Evolutionary conservation across 345 rosid genomes (phyloP).

Genomic region (Salix udensis): DNA sequence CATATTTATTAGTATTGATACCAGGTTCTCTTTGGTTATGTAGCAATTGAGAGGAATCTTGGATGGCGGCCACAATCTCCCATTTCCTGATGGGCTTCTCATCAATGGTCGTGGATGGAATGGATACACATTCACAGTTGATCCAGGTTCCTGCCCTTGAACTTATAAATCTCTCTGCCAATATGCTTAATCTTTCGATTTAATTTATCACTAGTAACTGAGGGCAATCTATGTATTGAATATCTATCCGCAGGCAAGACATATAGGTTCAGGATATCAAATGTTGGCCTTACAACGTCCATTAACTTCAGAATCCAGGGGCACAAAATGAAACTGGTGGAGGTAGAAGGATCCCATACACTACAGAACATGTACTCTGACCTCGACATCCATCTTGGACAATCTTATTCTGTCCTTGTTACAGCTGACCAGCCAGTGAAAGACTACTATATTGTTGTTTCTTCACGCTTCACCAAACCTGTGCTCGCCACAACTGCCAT

Average conservation of each 20-base stretch:
- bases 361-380: constrained; percentile 59
- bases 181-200: background rate
- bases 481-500: constrained; percentile 54
- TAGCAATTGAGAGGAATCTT: constrained; percentile 24
- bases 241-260: constrained; percentile 49
- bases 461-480: constrained; percentile 57
- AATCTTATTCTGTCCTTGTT: constrained; percentile 64
- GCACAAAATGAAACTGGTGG: constrained; percentile 67
- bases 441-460: constrained; percentile 64
- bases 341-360: constrained; percentile 79
- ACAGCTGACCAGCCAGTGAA: constrained; percentile 62
- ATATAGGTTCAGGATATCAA: constrained; percentile 70
- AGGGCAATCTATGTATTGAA: background rate
- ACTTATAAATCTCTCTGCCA: background rate
- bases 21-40: background rate
- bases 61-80: constrained; percentile 27
- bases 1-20: no score
- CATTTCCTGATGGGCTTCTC: constrained; percentile 31
- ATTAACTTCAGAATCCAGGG: constrained; percentile 80
- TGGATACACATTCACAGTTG: constrained; percentile 33
- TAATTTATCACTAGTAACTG: background rate
- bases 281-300: constrained; percentile 61
- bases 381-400: constrained; percentile 72
- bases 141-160: constrained; percentile 16
- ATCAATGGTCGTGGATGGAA: constrained; percentile 38